phyloP scores from a whole-genome alignment of 768 basidiomycete species.

The Paxillus ammoniavirescens region DNA sequence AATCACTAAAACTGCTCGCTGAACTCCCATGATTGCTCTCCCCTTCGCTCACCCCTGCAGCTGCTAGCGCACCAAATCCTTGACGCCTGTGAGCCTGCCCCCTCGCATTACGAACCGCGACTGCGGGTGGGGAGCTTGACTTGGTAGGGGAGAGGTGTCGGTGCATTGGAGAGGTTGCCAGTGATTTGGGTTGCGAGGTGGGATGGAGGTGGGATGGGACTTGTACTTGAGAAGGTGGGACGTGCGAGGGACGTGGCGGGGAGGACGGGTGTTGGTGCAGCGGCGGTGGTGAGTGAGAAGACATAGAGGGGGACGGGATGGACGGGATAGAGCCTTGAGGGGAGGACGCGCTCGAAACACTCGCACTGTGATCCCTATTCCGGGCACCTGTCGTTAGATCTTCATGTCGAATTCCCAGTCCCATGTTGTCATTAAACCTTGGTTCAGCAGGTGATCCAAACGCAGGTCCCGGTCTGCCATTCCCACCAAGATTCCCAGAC shows the following conservation, averaged over 20 bases:
- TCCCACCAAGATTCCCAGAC: slow-evolving; percentile 1
- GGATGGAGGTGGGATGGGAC: slow-evolving; percentile 8
- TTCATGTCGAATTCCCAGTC: slow-evolving; percentile 36
- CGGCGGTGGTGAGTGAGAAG: slow-evolving; percentile 42
- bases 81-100: slow-evolving; percentile 49
- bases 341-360: slow-evolving; percentile 71
- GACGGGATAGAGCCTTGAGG: slow-evolving; percentile 79
- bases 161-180: slow-evolving; percentile 38
- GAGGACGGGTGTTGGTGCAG: slow-evolving; percentile 33
- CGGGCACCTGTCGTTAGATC: slow-evolving; percentile 33
- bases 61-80: slow-evolving; percentile 40
- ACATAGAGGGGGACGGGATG: slow-evolving; percentile 69
- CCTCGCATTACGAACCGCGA: slow-evolving; percentile 55
- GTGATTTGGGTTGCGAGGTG: slow-evolving; percentile 15
- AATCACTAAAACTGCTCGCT: slow-evolving; percentile 81
- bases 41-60: slow-evolving; percentile 47
- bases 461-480: slow-evolving; percentile 8
- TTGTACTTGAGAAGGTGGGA: slow-evolving; percentile 10
- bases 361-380: slow-evolving; percentile 61
- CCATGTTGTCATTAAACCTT: slow-evolving; percentile 13
- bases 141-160: slow-evolving; percentile 52
- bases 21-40: slow-evolving; percentile 68
- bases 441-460: slow-evolving; percentile 31
- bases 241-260: slow-evolving; percentile 1
- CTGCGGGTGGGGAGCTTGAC: slow-evolving; percentile 59